Conservation (phyloP, 345 rosid species). For the Acer yangbiense region DNA sequence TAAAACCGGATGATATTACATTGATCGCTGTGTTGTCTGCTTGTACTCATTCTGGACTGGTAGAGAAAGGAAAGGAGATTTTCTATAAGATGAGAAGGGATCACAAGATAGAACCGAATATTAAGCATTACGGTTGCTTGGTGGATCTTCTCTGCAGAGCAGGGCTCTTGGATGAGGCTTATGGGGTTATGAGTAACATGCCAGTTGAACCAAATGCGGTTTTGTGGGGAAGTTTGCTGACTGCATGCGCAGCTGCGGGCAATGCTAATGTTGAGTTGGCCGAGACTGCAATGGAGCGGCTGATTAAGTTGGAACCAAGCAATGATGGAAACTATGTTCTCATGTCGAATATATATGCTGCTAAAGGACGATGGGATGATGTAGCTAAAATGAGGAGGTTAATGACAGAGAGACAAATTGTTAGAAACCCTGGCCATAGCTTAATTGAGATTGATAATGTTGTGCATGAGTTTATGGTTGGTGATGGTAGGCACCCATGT, state of each 20-base stretch:
- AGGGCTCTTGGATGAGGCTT: conserved; percentile 45
- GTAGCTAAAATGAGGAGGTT: conserved; percentile 35
- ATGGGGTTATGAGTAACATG: conserved; percentile 39
- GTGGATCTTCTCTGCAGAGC: conserved; percentile 48
- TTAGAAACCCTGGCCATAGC: conserved; percentile 38
- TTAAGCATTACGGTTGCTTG: conserved; percentile 54
- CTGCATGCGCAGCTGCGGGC: conserved; percentile 35
- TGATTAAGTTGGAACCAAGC: conserved; percentile 39
- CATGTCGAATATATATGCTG: conserved; percentile 49
- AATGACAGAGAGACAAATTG: conserved; percentile 32
- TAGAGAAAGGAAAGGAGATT: conserved; percentile 28
- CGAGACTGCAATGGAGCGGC: conserved; percentile 33
- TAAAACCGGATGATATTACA: conserved; percentile 28
- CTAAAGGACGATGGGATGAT: conserved; percentile 41
- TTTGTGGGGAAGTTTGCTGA: conserved; percentile 53
- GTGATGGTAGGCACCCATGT: conserved; percentile 29
- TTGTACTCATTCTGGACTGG: conserved; percentile 31
- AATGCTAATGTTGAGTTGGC: conserved; percentile 33
- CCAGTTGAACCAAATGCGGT: conserved; percentile 39
- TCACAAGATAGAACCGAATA: conserved; percentile 28
- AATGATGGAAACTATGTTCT: conserved; percentile 51
- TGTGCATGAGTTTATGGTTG: conserved; percentile 29
- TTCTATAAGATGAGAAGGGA: conserved; percentile 23
- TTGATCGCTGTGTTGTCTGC: conserved; percentile 25
- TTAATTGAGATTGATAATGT: conserved; percentile 26